Evolutionary conservation across 2,329 filamentous ascomycete species (phyloP).

Genomic region (Talaromyces sp.): DNA sequence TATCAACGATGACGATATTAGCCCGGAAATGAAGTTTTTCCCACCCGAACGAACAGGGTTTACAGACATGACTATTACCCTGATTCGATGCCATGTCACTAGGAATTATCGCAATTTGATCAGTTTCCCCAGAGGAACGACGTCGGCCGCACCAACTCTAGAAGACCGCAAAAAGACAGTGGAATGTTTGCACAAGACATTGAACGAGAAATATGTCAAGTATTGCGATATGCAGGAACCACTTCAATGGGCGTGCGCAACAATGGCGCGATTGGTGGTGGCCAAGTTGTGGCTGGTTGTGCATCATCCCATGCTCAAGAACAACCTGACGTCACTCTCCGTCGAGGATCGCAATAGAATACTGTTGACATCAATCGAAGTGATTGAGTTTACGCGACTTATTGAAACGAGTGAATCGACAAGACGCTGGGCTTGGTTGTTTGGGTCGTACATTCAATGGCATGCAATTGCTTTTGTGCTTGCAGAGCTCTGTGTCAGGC

Average conservation of each 20-base stretch:
- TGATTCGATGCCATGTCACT: slow-evolving; percentile 55
- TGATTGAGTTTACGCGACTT: slow-evolving; percentile 67
- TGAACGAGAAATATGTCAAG: slow-evolving; percentile 55
- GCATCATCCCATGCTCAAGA: slow-evolving; percentile 68
- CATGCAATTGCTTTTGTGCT: slow-evolving; percentile 61
- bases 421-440: slow-evolving; percentile 63
- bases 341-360: slow-evolving; percentile 65
- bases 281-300: slow-evolving; percentile 75
- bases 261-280: slow-evolving; percentile 67
- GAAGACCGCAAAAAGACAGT: slow-evolving; percentile 46
- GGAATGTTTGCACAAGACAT: slow-evolving; percentile 51
- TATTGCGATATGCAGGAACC: slow-evolving; percentile 52
- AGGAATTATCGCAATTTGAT: slow-evolving; percentile 39
- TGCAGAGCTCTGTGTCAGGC: slow-evolving; percentile 57
- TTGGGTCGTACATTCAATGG: slow-evolving; percentile 64
- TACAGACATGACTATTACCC: slow-evolving; percentile 52
- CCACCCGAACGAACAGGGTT: slow-evolving; percentile 50
- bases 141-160: slow-evolving; percentile 21
- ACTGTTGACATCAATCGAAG: slow-evolving; percentile 69
- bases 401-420: slow-evolving; percentile 62
- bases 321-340: slow-evolving; percentile 52
- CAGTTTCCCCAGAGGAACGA: slow-evolving; percentile 31
- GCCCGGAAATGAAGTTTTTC: slow-evolving; percentile 46
- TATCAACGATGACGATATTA: slow-evolving; percentile 51
- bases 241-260: slow-evolving; percentile 66